These are phyloP conservation scores for Begonia masoniana DNA, from an alignment of 306 rosid genomes.

Conservation along the genomic window DNA sequence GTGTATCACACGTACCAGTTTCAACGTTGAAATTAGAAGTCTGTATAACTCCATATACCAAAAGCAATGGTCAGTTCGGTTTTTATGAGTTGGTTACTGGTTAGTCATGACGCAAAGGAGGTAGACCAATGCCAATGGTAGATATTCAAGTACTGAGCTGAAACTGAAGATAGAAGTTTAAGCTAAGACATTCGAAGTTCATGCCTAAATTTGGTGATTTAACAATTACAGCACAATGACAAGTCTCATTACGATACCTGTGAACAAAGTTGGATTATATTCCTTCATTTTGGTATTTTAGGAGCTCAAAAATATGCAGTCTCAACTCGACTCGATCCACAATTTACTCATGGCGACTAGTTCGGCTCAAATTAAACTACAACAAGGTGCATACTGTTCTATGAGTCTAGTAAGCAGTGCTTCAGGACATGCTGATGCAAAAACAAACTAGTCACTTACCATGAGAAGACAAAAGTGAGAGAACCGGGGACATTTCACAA, in stretches of 20 bases:
- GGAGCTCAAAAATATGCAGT: constrained; percentile 8
- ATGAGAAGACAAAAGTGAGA: constrained; percentile 2
- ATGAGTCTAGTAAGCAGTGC: constrained; percentile 34
- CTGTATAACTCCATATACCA: no score
- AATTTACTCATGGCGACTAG: background rate
- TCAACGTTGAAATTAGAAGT: no score
- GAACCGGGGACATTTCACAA: constrained; percentile 9
- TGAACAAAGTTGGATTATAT: background rate
- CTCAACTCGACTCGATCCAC: constrained; percentile 16
- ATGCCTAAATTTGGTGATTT: no score
- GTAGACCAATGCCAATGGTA: no score
- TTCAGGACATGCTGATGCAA: constrained; percentile 18
- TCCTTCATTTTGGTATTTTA: background rate
- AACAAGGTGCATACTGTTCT: constrained; percentile 27
- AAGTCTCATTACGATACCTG: background rate
- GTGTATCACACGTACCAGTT: no score
- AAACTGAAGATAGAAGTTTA: no score
- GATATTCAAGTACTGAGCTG: background rate
- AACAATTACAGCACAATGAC: background rate
- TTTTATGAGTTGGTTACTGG: no score
- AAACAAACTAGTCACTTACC: constrained; percentile 14
- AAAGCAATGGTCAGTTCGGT: no score
- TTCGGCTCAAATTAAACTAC: constrained; percentile 26
- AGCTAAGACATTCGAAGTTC: no score
- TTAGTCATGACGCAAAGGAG: no score